Evolutionary conservation across 176 grass and related monocot genomes (phyloP), one percentile per base, ranked within the genome.

Genomic region (Carex cristatella): DNA sequence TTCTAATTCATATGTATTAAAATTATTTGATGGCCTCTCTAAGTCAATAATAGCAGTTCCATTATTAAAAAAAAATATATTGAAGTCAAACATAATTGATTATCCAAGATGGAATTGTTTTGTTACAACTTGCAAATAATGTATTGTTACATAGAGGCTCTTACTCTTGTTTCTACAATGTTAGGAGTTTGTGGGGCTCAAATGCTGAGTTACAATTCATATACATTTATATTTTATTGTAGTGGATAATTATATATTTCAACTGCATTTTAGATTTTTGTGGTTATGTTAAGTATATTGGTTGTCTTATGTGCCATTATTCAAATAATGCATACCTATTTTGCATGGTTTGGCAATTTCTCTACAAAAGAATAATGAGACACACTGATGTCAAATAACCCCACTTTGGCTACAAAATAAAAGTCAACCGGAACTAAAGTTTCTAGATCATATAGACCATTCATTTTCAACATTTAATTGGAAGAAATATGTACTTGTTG

Each of bases 61-160:
- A 65, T 81, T 28, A 48, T 82, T 19, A 10, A 54, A 16, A 83
- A 1, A 68, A 83, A 28, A 82, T 9, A 61, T 46, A 11, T 37
- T 65, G 7, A 83, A 83, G 81, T 83, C 81, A 83, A 82, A 83
- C 28, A 13, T 83, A 83, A 83, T 83, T 66, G 23, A 68, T 66
- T 66, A 48, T 66, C 7, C 64, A 16, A 83, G 27, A 69, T 8
- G 48, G 18, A 83, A 51, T 83, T 68, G 27, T 58, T 83, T 66
- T 83, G 7, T 69, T 31, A 27, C 81, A 83, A 83, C 62, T 68
- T 83, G 81, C 40, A 51, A 54, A 83, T 83, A 69, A 14, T 65
- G 19, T 61, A 23, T 10, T 65, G 13, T 28, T 81, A 18, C 79
- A 81, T 65, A 3, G 16, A 28, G 10, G 16, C 32, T 64, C 79